These are phyloP conservation scores for Limonium bicolor DNA, from an alignment of 148 eudicot species.

Conservation along the genomic window DNA sequence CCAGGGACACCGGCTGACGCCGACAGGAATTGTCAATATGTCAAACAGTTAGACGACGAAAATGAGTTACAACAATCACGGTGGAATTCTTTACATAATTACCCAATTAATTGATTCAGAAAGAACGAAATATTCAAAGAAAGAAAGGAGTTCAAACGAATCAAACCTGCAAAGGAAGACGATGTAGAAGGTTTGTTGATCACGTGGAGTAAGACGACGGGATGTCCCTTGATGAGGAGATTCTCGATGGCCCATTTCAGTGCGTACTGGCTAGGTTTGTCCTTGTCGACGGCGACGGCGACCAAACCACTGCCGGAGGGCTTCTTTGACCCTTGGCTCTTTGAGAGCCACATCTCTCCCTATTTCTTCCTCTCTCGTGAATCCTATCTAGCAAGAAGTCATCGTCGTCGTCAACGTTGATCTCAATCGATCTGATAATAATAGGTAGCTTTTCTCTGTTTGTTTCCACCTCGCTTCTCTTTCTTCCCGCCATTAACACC, in stretches of 20 bases:
- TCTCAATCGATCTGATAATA: too few relatives aligned
- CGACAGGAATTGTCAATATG: too few relatives aligned
- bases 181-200: neutral
- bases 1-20: slow-evolving; percentile 7
- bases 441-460: too few relatives aligned
- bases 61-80: too few relatives aligned
- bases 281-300: slow-evolving; percentile 48
- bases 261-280: slow-evolving; percentile 57
- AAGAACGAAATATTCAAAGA: neutral
- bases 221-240: slow-evolving; percentile 16
- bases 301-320: slow-evolving; percentile 25
- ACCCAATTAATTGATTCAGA: too few relatives aligned
- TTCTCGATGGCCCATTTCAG: slow-evolving; percentile 62
- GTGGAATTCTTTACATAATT: too few relatives aligned
- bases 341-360: slow-evolving; percentile 44
- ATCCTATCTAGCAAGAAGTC: too few relatives aligned
- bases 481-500: too few relatives aligned
- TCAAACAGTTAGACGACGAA: too few relatives aligned
- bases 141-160: neutral
- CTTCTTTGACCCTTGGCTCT: slow-evolving; percentile 13
- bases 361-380: slow-evolving; percentile 1
- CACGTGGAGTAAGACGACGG: slow-evolving; percentile 20
- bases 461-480: too few relatives aligned
- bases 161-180: slow-evolving; percentile 4
- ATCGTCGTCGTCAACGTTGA: too few relatives aligned